phyloP scores from a whole-genome alignment of 352 stramenopile genomes.

The Plasmopara muralis region DNA sequence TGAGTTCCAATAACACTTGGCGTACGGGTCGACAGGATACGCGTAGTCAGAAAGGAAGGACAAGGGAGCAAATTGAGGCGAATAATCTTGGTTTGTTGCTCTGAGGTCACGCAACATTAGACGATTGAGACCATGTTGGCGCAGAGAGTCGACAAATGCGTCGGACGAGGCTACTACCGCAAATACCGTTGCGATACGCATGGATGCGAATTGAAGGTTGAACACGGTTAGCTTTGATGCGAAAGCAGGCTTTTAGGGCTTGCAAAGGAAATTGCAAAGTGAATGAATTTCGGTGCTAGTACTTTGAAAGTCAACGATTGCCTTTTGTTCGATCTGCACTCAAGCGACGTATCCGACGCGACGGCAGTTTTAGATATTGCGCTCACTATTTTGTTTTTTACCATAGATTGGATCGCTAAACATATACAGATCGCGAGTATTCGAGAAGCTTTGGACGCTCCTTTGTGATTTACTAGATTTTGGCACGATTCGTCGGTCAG shows the following conservation, averaged over 20 bases:
- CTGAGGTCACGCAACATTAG: slow-evolving; percentile 4
- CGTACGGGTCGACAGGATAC: neutral
- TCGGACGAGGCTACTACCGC: slow-evolving; percentile 8
- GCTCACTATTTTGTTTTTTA: no score
- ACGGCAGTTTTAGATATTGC: slow-evolving; percentile 1
- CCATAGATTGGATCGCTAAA: no score
- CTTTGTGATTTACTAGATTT: no score
- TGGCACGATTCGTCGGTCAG: no score
- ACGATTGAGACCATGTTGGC: no score
- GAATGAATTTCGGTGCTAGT: neutral
- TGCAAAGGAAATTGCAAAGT: slow-evolving; percentile 8
- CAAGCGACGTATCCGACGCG: neutral
- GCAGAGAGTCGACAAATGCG: slow-evolving; percentile 6
- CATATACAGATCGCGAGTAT: no score
- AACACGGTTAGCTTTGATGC: neutral
- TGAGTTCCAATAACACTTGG: slow-evolving; percentile 1
- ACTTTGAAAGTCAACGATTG: neutral
- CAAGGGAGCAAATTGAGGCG: neutral
- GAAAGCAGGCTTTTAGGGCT: slow-evolving; percentile 4
- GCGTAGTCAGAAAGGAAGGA: neutral
- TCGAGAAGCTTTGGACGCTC: no score
- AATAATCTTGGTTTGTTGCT: neutral
- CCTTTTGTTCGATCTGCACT: neutral
- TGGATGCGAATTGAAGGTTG: neutral
- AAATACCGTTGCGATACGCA: slow-evolving; percentile 16